Conservation (phyloP, 805 yeast genomes). For the Metschnikowia drakensbergensis region DNA sequence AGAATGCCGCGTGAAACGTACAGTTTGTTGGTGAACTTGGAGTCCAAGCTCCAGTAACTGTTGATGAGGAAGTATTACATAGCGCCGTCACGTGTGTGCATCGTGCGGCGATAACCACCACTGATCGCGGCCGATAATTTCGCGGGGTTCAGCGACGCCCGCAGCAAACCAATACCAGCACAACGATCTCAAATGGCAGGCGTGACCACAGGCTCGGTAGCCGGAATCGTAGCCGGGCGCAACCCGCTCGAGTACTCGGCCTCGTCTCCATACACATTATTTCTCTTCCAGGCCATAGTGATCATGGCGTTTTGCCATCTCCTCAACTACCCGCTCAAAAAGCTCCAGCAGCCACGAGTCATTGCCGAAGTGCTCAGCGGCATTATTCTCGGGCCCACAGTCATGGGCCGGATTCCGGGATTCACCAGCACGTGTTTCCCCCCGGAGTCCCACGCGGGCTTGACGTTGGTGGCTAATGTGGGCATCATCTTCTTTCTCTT, state of each 20-base stretch:
- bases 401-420: slow-evolving; percentile 64
- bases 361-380: slow-evolving; percentile 82
- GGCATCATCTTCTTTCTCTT: slow-evolving; percentile 75
- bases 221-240: slow-evolving; percentile 69
- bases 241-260: slow-evolving; percentile 63
- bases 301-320: slow-evolving; percentile 58
- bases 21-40: slow-evolving; percentile 63
- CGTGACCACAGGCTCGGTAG: slow-evolving; percentile 40
- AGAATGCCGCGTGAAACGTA: slow-evolving; percentile 87
- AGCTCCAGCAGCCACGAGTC: slow-evolving; percentile 70
- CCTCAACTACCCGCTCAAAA: slow-evolving; percentile 56
- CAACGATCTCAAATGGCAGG: slow-evolving; percentile 23
- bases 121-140: no score
- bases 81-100: no score
- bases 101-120: no score
- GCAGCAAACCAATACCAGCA: neutral
- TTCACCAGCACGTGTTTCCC: slow-evolving; percentile 68
- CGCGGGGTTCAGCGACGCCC: no score
- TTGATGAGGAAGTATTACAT: neutral
- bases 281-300: slow-evolving; percentile 64
- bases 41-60: slow-evolving; percentile 33
- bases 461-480: slow-evolving; percentile 65
- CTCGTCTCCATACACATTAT: slow-evolving; percentile 60
- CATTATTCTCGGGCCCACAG: slow-evolving; percentile 71
- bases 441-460: slow-evolving; percentile 53